phyloP scores from a whole-genome alignment of 768 basidiomycete species.

The Kondoa malvinella region DNA sequence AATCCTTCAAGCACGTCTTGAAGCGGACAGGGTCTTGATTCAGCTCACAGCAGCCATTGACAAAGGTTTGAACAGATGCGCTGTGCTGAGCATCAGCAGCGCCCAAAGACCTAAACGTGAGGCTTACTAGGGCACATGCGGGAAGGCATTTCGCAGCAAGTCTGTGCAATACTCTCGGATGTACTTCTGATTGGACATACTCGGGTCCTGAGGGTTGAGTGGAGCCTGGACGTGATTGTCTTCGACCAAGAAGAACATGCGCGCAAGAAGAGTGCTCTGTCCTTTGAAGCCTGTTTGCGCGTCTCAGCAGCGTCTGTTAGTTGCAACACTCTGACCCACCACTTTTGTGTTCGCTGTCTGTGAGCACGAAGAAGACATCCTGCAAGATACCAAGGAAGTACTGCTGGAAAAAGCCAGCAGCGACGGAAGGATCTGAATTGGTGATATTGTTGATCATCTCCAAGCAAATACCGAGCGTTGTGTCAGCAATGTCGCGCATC shows the following conservation, averaged over 20 bases:
- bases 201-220: slow-evolving; percentile 48
- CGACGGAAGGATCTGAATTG: slow-evolving; percentile 52
- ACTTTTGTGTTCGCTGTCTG: slow-evolving; percentile 96
- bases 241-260: slow-evolving; percentile 84
- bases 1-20: slow-evolving; percentile 86
- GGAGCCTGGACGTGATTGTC: slow-evolving; percentile 60
- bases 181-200: slow-evolving; percentile 58
- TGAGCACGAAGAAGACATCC: slow-evolving; percentile 92
- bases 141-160: slow-evolving; percentile 73
- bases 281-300: slow-evolving; percentile 54
- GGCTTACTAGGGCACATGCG: slow-evolving; percentile 61
- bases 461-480: slow-evolving; percentile 49
- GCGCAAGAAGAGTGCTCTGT: slow-evolving; percentile 76
- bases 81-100: slow-evolving; percentile 15
- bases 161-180: slow-evolving; percentile 66
- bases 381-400: slow-evolving; percentile 85
- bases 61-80: slow-evolving; percentile 34
- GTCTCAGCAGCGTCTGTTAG: slow-evolving; percentile 18
- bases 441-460: slow-evolving; percentile 95
- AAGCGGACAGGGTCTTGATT: slow-evolving; percentile 36
- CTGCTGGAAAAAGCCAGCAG: slow-evolving; percentile 88
- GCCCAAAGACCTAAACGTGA: slow-evolving; percentile 31
- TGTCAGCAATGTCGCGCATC: slow-evolving; percentile 14
- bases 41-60: slow-evolving; percentile 34
- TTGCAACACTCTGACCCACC: slow-evolving; percentile 30